These are phyloP conservation scores for Filosporella fistucella DNA, from an alignment of 495 filamentous ascomycete genomes.

Conservation along the genomic window DNA sequence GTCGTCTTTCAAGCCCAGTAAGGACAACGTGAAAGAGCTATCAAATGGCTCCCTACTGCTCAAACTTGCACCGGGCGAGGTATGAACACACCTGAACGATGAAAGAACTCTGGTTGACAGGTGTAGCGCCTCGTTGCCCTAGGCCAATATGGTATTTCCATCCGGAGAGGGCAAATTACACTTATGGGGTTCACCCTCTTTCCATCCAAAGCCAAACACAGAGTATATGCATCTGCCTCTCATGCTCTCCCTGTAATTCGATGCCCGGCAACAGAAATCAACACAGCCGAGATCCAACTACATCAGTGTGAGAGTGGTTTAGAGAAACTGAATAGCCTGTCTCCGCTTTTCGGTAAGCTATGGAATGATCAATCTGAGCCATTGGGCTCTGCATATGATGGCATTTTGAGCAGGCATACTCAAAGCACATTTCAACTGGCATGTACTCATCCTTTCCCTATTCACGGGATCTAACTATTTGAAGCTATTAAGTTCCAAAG, in stretches of 20 bases:
- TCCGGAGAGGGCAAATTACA: constrained; percentile 59
- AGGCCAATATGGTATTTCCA: constrained; percentile 70
- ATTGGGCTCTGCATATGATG: constrained; percentile 8
- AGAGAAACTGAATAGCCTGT: constrained; percentile 53
- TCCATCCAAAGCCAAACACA: constrained; percentile 43
- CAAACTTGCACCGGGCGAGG: constrained; percentile 41
- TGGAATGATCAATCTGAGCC: constrained; percentile 56
- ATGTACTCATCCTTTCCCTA: not conserved
- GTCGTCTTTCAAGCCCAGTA: constrained; percentile 40
- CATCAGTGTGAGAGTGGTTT: constrained; percentile 51
- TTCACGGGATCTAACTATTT: not conserved
- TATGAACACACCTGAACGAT: constrained; percentile 15
- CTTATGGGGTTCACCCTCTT: constrained; percentile 63
- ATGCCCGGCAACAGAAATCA: constrained; percentile 40
- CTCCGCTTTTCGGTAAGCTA: constrained; percentile 66
- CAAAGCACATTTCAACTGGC: constrained; percentile 17
- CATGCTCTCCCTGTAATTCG: constrained; percentile 73
- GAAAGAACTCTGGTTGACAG: constrained; percentile 5
- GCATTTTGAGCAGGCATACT: not conserved
- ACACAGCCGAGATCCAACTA: constrained; percentile 45
- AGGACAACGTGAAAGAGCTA: constrained; percentile 34
- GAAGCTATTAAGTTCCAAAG: constrained; percentile 43
- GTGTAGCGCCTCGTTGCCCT: constrained; percentile 59
- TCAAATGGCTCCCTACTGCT: constrained; percentile 31
- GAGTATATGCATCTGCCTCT: constrained; percentile 69